These are phyloP conservation scores for Aspergillus jensenii DNA, from an alignment of 2,329 filamentous ascomycete genomes.

Conservation along the genomic window DNA sequence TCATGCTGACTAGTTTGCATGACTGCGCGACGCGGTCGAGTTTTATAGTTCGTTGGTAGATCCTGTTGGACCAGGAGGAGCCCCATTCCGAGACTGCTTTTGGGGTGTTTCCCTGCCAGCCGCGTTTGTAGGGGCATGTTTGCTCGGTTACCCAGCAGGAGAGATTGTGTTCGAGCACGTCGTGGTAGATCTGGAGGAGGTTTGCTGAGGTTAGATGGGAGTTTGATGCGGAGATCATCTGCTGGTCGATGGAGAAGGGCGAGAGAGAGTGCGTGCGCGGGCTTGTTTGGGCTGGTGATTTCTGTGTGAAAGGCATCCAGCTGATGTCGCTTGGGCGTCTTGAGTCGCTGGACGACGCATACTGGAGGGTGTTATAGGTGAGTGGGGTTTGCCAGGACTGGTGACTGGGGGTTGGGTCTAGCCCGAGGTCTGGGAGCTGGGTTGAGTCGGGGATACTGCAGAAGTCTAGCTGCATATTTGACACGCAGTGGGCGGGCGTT, in stretches of 20 bases:
- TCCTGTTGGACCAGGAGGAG: neutral
- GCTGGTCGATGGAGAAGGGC: neutral
- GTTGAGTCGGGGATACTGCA: no score
- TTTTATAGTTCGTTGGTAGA: neutral
- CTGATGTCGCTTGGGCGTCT: neutral
- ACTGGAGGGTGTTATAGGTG: neutral
- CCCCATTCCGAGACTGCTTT: neutral
- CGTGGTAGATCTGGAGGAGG: neutral
- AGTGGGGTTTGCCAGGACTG: no score
- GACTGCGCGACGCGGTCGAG: neutral
- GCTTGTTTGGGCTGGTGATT: neutral
- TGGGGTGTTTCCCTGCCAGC: neutral
- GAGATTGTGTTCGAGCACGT: neutral
- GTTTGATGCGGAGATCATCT: neutral
- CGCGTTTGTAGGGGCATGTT: neutral
- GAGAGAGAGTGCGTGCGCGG: neutral
- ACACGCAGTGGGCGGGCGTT: no score
- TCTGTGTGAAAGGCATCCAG: neutral
- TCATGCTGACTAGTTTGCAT: neutral
- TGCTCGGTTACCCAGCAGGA: neutral
- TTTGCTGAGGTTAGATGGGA: neutral
- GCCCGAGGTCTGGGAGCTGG: no score
- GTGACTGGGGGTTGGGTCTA: no score
- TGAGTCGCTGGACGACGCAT: neutral
- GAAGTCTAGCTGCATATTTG: no score